Base-by-base conservation (phyloP, 1,284 basidiomycete genomes). In the Ceratorhiza oryzae-sativae region DNA sequence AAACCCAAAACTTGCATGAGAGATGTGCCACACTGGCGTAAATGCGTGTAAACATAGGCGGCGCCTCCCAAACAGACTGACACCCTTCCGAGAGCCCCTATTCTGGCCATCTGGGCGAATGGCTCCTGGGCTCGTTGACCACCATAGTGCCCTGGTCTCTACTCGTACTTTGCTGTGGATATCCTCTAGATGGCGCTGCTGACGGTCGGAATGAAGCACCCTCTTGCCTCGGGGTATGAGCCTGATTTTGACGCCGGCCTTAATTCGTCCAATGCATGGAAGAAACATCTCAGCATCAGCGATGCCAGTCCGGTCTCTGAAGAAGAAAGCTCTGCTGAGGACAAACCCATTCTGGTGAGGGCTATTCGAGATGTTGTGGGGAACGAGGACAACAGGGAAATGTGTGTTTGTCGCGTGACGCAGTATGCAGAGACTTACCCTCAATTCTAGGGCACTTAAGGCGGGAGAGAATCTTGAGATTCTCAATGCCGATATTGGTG, bases 201-300 rank as follows among this genome's bases (percentile, higher is more conserved):
- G 27, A 53, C 25, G 25, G 10, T 15, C 20, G n/a, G 45, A 48
- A 34, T 48, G 42, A 62, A 45, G 42, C 36, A 46, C 32, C 45
- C 60, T 0, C 41, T 59, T 46, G 20, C 18, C 20, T 34, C 30
- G 32, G 42, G 60, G 15, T 72, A 53, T 30, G 79, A 81, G 63
- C 82, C 83, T 39, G 87, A 87, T 68, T 91, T 92, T 76, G 91
- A 92, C 78, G 86, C 87, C 4, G 90, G 91, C 1, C 83, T 92
- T 78, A 91, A 92, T 79, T 84, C 89, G 3, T 92, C 91, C 0
- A 80, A 84, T 1, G 90, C 89, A 5, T 92, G 90, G 90, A 89
- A 89, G 15, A 88, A 86, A 71, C 86, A 87, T 73, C 81, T 87
- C 9, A 83, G 85, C 73, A 80, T 74, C 39, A 78, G 79, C 55